Conservation (phyloP, 371 early-diverging fungal species). For the Mortierella sp. region DNA sequence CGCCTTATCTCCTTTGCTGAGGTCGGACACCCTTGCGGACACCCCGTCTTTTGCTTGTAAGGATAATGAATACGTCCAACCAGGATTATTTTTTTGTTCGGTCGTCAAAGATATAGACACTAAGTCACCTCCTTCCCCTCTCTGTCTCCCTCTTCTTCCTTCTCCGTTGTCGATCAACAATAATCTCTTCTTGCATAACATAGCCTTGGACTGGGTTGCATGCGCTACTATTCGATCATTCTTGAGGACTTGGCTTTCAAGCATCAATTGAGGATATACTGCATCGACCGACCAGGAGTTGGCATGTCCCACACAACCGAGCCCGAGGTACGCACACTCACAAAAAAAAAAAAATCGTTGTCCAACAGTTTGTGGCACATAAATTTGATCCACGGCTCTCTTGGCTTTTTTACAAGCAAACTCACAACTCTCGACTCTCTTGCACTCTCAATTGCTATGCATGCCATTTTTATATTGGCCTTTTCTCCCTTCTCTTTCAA, state of each 20-base stretch:
- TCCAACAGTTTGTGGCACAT: too few species aligned
- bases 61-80: background rate
- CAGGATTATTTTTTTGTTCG: too few species aligned
- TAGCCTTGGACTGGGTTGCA: constrained; percentile 53
- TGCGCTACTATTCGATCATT: constrained; percentile 53
- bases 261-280: constrained; percentile 51
- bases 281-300: constrained; percentile 55
- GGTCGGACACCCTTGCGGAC: constrained; percentile 44
- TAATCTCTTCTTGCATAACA: background rate
- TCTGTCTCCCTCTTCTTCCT: too few species aligned
- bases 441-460: background rate
- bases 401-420: background rate
- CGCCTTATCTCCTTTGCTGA: constrained; percentile 39
- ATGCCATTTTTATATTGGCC: background rate
- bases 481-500: background rate
- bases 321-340: constrained; percentile 26
- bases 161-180: too few species aligned
- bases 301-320: constrained; percentile 49
- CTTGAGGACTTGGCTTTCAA: constrained; percentile 54
- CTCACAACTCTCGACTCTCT: background rate
- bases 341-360: too few species aligned
- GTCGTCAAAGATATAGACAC: too few species aligned
- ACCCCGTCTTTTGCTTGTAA: constrained; percentile 51
- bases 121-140: too few species aligned
- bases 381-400: too few species aligned